Conservation (phyloP, 1,284 basidiomycete species). For the Tausonia pullulans region DNA sequence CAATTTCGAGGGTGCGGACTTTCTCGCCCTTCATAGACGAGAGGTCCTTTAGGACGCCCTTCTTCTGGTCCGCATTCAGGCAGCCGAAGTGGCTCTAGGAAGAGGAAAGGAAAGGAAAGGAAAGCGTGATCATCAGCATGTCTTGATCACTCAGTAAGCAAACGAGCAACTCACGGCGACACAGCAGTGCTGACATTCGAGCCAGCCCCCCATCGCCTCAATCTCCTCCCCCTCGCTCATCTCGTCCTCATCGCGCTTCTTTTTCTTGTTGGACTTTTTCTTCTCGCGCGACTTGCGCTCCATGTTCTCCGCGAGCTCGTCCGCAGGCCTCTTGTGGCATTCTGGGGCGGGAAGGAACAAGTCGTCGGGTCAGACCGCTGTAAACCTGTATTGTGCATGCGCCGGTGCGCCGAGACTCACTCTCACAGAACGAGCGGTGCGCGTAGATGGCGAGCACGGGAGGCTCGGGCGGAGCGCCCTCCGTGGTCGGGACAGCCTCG, state of each 20-base stretch:
- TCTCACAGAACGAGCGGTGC: conserved; percentile 6
- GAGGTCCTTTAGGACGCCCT: background rate
- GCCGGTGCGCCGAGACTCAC: background rate
- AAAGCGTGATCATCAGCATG: too few relatives aligned
- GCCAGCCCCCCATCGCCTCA: conserved; percentile 13
- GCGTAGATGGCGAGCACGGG: background rate
- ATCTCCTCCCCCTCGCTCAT: conserved; percentile 17
- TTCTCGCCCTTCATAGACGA: background rate
- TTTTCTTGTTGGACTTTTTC: background rate
- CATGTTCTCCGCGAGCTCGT: background rate
- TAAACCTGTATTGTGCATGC: too few relatives aligned
- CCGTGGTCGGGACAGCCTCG: too few relatives aligned
- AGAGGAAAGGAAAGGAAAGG: background rate
- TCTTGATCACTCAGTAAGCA: background rate
- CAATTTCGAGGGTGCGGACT: background rate
- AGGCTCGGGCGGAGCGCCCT: too few relatives aligned
- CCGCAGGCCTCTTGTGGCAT: background rate
- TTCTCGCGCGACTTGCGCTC: background rate
- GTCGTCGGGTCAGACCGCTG: too few relatives aligned
- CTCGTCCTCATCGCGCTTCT: conserved; percentile 6
- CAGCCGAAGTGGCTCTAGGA: conserved; percentile 14
- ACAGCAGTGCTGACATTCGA: conserved; percentile 13
- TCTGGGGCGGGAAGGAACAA: background rate
- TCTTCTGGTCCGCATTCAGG: conserved; percentile 1
- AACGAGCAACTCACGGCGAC: conserved; percentile 2